Conservation (phyloP, 1,284 basidiomycete genomes). For the Leccinum cinnamomeum region DNA sequence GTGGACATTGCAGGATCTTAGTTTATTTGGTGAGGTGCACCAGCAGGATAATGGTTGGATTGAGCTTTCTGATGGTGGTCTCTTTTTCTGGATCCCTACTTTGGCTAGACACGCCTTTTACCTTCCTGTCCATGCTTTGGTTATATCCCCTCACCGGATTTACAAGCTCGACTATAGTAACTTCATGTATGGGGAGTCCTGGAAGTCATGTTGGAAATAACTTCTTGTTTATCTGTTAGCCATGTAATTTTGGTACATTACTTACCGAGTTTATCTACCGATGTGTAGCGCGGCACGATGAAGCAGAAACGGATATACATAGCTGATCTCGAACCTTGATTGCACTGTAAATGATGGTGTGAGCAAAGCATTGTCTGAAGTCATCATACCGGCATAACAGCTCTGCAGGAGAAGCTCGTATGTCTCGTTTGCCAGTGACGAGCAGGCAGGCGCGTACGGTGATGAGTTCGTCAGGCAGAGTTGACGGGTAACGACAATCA, state of each 20-base stretch:
- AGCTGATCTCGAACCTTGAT: not conserved
- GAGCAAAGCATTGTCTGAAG: not conserved
- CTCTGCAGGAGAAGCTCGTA: not conserved
- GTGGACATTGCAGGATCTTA: conserved; percentile 5
- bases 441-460: not conserved
- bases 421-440: not conserved
- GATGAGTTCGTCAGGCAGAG: not conserved
- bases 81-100: conserved; percentile 22
- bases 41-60: conserved; percentile 23
- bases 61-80: conserved; percentile 4
- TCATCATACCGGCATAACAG: not conserved
- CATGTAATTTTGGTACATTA: not conserved
- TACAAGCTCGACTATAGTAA: conserved; percentile 18
- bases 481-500: not conserved
- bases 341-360: not conserved
- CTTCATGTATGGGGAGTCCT: conserved; percentile 21
- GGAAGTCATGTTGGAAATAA: conserved; percentile 27
- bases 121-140: conserved; percentile 19
- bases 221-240: not conserved
- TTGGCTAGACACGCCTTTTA: conserved; percentile 20
- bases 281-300: not conserved
- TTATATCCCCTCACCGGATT: conserved; percentile 7
- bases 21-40: conserved; percentile 5
- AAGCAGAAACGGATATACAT: not conserved
- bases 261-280: not conserved